Evolutionary conservation across 1,284 basidiomycete genomes (phyloP).

Genomic region (Rhodotorula mucilaginosa): DNA sequence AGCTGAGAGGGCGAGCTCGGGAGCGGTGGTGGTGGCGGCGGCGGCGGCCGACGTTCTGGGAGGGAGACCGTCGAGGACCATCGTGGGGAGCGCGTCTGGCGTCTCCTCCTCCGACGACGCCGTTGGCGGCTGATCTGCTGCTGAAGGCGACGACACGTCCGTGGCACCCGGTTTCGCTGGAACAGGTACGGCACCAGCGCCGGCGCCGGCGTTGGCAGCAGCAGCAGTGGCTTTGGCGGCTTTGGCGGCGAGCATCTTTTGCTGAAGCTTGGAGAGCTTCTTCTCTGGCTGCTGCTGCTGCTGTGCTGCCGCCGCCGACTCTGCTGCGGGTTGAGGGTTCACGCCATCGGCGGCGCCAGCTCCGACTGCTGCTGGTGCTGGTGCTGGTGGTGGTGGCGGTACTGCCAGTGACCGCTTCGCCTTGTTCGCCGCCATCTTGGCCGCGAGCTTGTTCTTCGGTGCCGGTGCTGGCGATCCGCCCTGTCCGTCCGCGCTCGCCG

Average conservation of each 20-base stretch:
- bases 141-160: no score
- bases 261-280: conserved; percentile 57
- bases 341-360: conserved; percentile 52
- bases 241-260: conserved; percentile 50
- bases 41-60: conserved; percentile 34
- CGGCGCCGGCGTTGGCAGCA: conserved; percentile 23
- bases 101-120: no score
- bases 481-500: background rate
- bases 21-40: background rate
- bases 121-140: no score
- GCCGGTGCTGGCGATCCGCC: background rate
- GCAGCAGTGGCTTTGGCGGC: conserved; percentile 23
- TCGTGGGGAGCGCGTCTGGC: no score
- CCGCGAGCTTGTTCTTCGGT: conserved; percentile 30
- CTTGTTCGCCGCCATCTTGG: conserved; percentile 33
- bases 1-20: background rate
- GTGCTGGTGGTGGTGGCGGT: no score
- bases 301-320: no score
- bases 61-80: conserved; percentile 23
- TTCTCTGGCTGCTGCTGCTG: conserved; percentile 40
- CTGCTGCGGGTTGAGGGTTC: conserved; percentile 50
- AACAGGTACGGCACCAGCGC: no score
- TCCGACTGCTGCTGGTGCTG: no score
- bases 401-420: conserved; percentile 46
- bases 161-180: no score